Evolutionary conservation across 345 rosid genomes (phyloP), one percentile per base, ranked within the genome.

Genomic region (Corchorus olitorius): DNA sequence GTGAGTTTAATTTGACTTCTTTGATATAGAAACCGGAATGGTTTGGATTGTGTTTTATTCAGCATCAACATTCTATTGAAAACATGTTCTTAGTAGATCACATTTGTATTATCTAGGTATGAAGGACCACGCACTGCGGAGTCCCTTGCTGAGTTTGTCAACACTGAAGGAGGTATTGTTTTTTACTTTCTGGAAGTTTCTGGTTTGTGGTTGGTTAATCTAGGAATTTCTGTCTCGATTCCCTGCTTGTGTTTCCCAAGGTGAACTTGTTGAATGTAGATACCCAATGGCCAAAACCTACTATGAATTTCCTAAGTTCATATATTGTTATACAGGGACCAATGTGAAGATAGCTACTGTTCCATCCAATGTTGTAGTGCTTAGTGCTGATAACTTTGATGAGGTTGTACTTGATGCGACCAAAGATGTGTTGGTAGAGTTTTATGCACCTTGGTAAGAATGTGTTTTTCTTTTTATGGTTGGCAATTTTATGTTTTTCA

Each of bases 371-470:
- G 99, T 94, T 59, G 83, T 83, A 65, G 97, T 97, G 82, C 84
- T 97, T 48, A 86, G 95, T 13, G 68, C 90, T 69, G 98, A 91
- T 73, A 97, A 84, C 58, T 97, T 97, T 76, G 83, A 88, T 78
- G 92, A 87, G 82, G 48, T 94, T 82, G 99, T 94, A 74, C 80
- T 92, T 88, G 97, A 97, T 80, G 86, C 88, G 55, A 87, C 85
- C 71, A 97, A 97, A 81, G 98, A 97, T 84, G 98, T 97, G 48
- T 77, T 97, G 85, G 93, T 97, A 80, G 99, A 97, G 84, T 94
- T 97, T 83, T 97, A 97, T 81, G 99, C 98, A 33, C 99, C 99
- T 62, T 97, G 98, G 99, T 96, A 76, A 80, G 87, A 73, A 53
- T 60, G 70, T 66, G 37, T 48, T 6, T 11, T 56, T 16, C 8